phyloP scores from a whole-genome alignment of 208 protist species.

The Acanthamoeba sp. region DNA sequence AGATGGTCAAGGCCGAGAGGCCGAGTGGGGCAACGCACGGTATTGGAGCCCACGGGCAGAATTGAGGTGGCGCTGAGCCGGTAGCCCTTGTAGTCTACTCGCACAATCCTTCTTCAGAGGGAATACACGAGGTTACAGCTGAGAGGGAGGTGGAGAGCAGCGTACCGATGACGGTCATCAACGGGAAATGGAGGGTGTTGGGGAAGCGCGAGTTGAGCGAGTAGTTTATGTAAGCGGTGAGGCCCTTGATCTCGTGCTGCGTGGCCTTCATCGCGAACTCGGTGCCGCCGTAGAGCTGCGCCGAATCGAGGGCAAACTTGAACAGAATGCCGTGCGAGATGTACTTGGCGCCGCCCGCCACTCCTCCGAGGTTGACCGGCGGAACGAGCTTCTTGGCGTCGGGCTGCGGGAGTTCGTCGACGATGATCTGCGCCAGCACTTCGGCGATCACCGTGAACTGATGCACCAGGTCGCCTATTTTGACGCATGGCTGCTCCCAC shows the following conservation, averaged over 20 bases:
- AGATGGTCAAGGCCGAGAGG: not conserved
- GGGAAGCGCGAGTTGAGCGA: conserved; percentile 30
- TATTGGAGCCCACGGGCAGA: conserved; percentile 5
- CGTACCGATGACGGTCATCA: conserved; percentile 46
- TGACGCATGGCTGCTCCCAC: no score
- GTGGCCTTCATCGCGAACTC: conserved; percentile 61
- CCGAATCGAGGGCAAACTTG: conserved; percentile 33
- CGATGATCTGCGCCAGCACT: conserved; percentile 11
- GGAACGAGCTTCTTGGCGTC: conserved; percentile 46
- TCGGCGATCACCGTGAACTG: conserved; percentile 47
- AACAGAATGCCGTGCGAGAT: conserved; percentile 55
- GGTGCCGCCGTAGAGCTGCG: not conserved
- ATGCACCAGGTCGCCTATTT: not conserved
- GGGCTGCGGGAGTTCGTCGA: not conserved
- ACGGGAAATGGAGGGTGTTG: no score
- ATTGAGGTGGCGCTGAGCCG: conserved; percentile 30
- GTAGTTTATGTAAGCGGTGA: conserved; percentile 43
- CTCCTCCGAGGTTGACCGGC: conserved; percentile 1
- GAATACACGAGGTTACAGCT: not conserved
- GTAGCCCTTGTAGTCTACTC: conserved; percentile 34
- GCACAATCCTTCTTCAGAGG: not conserved
- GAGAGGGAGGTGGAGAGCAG: not conserved
- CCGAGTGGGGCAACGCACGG: not conserved
- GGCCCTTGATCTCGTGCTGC: conserved; percentile 58
- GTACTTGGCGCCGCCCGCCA: conserved; percentile 51